Percentiles rank a stretch among this genome's conserved stretches.
phyloP scores from a whole-genome alignment of 2,329 filamentous ascomycete genomes.

The Paecilomyces sp. region DNA sequence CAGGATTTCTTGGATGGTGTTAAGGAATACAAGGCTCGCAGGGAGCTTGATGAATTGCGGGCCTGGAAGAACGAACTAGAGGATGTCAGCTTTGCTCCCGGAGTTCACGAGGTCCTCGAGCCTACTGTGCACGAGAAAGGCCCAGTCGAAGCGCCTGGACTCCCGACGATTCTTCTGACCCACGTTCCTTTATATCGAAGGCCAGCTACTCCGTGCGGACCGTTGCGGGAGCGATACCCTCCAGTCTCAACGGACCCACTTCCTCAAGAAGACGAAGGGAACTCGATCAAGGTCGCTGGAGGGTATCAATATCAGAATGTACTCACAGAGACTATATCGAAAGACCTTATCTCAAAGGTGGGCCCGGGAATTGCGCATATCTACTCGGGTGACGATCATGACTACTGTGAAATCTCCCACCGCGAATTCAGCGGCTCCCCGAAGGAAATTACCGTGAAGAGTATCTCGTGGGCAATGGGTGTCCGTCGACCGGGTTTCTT shows the following conservation, averaged over 20 bases:
- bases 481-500: conserved; percentile 81
- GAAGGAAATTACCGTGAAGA: conserved; percentile 90
- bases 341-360: conserved; percentile 66
- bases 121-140: conserved; percentile 22
- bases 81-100: conserved; percentile 51
- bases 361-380: conserved; percentile 71
- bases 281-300: conserved; percentile 66
- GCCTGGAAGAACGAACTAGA: conserved; percentile 55
- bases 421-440: conserved; percentile 55
- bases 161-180: conserved; percentile 82
- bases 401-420: conserved; percentile 90
- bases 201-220: conserved; percentile 79
- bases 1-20: conserved; percentile 68
- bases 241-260: conserved; percentile 57
- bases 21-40: conserved; percentile 57
- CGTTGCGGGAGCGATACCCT: conserved; percentile 74
- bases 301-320: conserved; percentile 99
- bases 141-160: conserved; percentile 40
- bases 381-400: conserved; percentile 95
- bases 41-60: conserved; percentile 61
- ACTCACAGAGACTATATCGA: conserved; percentile 67
- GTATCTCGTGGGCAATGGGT: conserved; percentile 93
- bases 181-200: conserved; percentile 85
- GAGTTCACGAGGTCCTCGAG: conserved; percentile 51
- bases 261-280: conserved; percentile 57